Evolutionary conservation across 1,139 yeast species (phyloP), one percentile per base, ranked within the genome.

Genomic region (Suhomyces bribrorum): DNA sequence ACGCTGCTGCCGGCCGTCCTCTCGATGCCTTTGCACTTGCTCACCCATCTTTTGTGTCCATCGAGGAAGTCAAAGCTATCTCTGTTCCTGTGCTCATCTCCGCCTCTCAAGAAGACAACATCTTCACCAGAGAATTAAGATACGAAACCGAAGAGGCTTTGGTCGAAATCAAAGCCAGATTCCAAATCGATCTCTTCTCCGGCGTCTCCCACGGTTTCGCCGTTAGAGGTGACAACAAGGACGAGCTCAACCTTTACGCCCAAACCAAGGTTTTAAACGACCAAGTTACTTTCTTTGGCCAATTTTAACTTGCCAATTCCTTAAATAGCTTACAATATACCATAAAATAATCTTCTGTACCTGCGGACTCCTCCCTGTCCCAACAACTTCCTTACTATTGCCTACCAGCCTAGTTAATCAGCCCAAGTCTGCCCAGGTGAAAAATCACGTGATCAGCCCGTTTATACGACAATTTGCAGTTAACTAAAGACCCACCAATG

Each of bases 151-250:
- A 82, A 61, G 75, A 62, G 13, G 74, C 71, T 47, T 73, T 88
- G 54, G 60, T 60, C 38, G 47, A 50, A 29, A 75, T 71, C 46
- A 57, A 56, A 45, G 60, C 58, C 30, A 65, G 65, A 34, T 88
- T 77, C 66, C 80, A 77, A 59, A 56, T 83, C 26, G 78, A 79
- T 41, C 60, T 86, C 37, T 81, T 77, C 56, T 61, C 82, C 25
- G 83, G 83, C 36, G 83, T 77, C 16, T 29, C 57, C 2, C 96
- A 88, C 57, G 96, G 96, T 1, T 88, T 67, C 56, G 76, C 95
- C 14, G 81, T 77, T 31, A 83, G 52, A 64, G 96, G 94, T 43
- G 96, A 89, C 58, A 44, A 73, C 26, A 47, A 67, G 11, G 64
- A 66, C 44, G 84, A 86, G 8, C 56, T 52, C 32, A 77, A 75